A percentile compares a stretch with the other conserved stretches of the same genome.
phyloP scores from a whole-genome alignment of 2,329 filamentous ascomycete species.

The Clonostachys solani region DNA sequence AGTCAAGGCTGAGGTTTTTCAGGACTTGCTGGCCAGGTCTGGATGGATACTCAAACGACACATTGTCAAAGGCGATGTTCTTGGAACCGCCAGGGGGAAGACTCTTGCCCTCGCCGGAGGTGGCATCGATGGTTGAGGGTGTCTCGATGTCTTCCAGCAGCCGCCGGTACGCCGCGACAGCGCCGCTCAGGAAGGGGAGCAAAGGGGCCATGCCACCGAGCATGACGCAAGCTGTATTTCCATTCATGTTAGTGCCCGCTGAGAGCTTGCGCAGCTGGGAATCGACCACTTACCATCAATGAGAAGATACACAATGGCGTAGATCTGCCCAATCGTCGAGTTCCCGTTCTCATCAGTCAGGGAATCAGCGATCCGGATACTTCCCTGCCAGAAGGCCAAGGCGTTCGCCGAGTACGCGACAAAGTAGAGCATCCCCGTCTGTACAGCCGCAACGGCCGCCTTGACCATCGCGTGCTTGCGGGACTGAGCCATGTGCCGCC shows the following conservation, averaged over 20 bases:
- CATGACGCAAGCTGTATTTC: constrained; percentile 43
- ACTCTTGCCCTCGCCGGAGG: constrained; percentile 29
- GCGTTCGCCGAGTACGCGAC: constrained; percentile 64
- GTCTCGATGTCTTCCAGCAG: constrained; percentile 54
- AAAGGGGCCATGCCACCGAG: constrained; percentile 60
- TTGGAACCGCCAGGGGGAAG: constrained; percentile 28
- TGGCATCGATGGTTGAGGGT: constrained; percentile 37
- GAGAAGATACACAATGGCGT: constrained; percentile 61
- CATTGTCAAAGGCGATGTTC: constrained; percentile 29
- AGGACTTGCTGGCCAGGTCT: constrained; percentile 35
- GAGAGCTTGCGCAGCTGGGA: too few species aligned
- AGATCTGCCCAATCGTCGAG: constrained; percentile 43
- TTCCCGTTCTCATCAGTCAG: constrained; percentile 23
- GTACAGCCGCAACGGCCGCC: constrained; percentile 48
- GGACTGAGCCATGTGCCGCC: constrained; percentile 42
- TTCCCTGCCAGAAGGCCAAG: constrained; percentile 65
- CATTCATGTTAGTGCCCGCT: too few species aligned
- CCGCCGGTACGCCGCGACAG: constrained; percentile 53
- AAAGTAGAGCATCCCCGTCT: constrained; percentile 62
- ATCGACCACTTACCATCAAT: constrained; percentile 40
- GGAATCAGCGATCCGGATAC: constrained; percentile 39
- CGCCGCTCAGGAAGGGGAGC: constrained; percentile 55
- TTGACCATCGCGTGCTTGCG: constrained; percentile 53
- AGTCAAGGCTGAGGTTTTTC: constrained; percentile 37
- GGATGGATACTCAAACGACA: constrained; percentile 39